Evolutionary conservation across 306 rosid species (phyloP).

Genomic region (Acacia acuminata): DNA sequence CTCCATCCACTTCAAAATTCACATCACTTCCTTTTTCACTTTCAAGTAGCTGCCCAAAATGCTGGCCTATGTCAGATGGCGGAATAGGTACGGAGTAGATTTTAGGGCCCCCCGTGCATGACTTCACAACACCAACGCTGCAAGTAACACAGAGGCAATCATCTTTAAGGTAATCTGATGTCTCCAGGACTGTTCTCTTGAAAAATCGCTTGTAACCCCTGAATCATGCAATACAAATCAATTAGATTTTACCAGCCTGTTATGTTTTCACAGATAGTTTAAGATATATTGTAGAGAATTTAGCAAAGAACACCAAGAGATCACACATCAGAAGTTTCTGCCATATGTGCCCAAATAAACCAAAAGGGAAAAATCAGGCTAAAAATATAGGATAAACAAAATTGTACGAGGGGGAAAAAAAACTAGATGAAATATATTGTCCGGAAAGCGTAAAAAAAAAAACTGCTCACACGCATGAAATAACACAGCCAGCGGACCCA

Average conservation of each 20-base stretch:
- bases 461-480: background rate
- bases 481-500: background rate
- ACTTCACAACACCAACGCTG: constrained; percentile 79
- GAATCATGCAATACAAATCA: constrained; percentile 36
- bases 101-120: constrained; percentile 73
- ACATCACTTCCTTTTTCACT: constrained; percentile 76
- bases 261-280: constrained; percentile 20
- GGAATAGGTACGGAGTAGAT: constrained; percentile 66
- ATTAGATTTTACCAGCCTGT: constrained; percentile 14
- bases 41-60: constrained; percentile 70
- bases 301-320: background rate
- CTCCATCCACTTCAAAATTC: constrained; percentile 71
- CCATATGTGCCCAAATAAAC: background rate
- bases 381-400: background rate
- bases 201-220: constrained; percentile 90
- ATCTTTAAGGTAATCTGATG: constrained; percentile 80
- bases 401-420: background rate
- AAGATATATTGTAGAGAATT: background rate
- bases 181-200: constrained; percentile 68
- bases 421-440: background rate
- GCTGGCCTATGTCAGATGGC: constrained; percentile 64
- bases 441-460: background rate
- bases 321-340: background rate
- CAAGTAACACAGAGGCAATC: constrained; percentile 74
- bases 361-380: background rate